phyloP scores from a whole-genome alignment of 2,329 filamentous ascomycete species.

The Emmonsiellopsis sp. region DNA sequence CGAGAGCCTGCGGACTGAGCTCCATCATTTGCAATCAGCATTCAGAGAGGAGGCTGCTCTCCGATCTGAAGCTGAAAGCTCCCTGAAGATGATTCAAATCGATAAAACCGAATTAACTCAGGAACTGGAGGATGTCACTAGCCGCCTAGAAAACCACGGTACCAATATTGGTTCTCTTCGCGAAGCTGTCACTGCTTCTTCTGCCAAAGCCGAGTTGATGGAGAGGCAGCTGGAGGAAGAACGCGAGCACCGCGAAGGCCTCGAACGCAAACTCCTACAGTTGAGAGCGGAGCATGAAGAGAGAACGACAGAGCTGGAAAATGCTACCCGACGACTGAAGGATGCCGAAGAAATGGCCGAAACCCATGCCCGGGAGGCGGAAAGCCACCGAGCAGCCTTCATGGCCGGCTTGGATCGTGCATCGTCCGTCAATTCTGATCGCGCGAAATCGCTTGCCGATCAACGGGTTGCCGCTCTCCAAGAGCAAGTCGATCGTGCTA shows the following conservation, averaged over 20 bases:
- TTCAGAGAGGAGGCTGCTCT: constrained; percentile 73
- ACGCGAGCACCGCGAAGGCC: constrained; percentile 59
- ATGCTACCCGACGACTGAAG: constrained; percentile 60
- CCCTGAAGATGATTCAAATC: constrained; percentile 65
- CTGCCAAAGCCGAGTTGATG: constrained; percentile 64
- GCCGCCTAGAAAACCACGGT: constrained; percentile 59
- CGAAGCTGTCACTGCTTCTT: constrained; percentile 67
- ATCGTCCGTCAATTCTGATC: constrained; percentile 32
- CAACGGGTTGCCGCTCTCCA: constrained; percentile 63
- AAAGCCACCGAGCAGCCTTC: constrained; percentile 73
- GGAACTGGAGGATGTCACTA: constrained; percentile 57
- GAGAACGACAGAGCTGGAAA: constrained; percentile 66
- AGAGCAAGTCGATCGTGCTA: constrained; percentile 68
- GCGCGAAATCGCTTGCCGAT: constrained; percentile 41
- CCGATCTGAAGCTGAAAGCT: constrained; percentile 64
- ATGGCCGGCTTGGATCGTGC: constrained; percentile 74
- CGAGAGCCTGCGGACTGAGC: constrained; percentile 73
- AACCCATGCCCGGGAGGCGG: constrained; percentile 77
- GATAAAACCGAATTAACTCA: constrained; percentile 70
- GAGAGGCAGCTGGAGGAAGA: constrained; percentile 75
- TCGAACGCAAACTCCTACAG: constrained; percentile 66
- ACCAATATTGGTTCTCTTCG: constrained; percentile 65
- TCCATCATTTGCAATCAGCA: constrained; percentile 69
- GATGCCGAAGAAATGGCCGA: constrained; percentile 85
- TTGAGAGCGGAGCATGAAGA: constrained; percentile 78